A percentile compares a stretch with the other conserved stretches of the same genome.
These are phyloP conservation scores for Aspergillus homomorphus DNA, from an alignment of 495 filamentous ascomycete genomes.

Conservation along the genomic window DNA sequence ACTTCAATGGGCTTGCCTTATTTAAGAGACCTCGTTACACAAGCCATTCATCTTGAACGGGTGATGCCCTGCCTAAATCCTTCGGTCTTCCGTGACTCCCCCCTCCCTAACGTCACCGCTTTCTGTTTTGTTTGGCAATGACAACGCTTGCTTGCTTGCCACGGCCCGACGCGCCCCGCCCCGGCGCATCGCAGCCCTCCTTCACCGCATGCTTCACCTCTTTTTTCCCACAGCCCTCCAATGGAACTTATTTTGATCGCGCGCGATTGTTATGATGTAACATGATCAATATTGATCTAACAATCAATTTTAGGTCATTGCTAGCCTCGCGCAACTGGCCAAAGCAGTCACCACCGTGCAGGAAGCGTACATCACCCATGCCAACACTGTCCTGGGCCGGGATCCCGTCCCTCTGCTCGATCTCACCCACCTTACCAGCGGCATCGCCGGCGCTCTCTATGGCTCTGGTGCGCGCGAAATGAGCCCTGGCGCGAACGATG, in stretches of 20 bases:
- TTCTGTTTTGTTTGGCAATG: not conserved
- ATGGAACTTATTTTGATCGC: not conserved
- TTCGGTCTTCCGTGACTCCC: not conserved
- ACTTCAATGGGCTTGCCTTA: not conserved
- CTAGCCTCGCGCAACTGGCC: constrained; percentile 68
- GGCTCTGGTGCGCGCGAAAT: constrained; percentile 40
- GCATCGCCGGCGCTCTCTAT: constrained; percentile 46
- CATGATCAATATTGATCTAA: constrained; percentile 18
- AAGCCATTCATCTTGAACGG: not conserved
- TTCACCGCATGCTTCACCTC: not conserved
- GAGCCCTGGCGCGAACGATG: constrained; percentile 40
- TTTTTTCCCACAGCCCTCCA: not conserved
- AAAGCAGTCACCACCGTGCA: constrained; percentile 69
- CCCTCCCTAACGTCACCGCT: not conserved
- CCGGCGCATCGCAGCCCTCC: not conserved
- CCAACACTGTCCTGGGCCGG: constrained; percentile 70
- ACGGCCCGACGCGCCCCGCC: not conserved
- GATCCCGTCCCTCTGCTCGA: constrained; percentile 52
- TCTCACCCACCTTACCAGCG: constrained; percentile 36
- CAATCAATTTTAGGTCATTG: constrained; percentile 60
- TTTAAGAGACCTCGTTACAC: not conserved
- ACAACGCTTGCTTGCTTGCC: not conserved
- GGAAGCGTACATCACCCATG: constrained; percentile 77
- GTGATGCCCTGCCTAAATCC: not conserved
- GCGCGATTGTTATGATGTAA: not conserved